Evolutionary conservation across 345 rosid species (phyloP).

Genomic region (Conringia planisiliqua): DNA sequence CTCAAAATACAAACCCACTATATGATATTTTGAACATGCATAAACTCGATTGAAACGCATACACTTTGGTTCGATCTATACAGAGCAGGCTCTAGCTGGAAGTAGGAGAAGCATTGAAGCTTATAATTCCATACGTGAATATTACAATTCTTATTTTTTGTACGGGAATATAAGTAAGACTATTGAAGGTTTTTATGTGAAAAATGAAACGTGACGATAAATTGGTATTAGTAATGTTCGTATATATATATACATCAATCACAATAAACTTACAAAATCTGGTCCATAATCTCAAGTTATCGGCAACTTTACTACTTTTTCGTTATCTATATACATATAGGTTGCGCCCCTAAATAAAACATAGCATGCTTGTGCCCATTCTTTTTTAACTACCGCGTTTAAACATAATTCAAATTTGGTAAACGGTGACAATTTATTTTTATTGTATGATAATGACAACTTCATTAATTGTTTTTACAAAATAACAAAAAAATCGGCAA

Average conservation of each 20-base stretch:
- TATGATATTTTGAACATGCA: not conserved
- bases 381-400: not conserved
- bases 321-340: not conserved
- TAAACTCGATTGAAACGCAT: not conserved
- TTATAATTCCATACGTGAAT: too few species aligned
- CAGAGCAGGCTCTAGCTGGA: not conserved
- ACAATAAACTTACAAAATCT: not conserved
- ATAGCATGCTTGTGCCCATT: constrained; percentile 8
- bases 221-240: not conserved
- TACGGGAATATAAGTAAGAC: not conserved
- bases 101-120: not conserved
- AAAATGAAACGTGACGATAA: not conserved
- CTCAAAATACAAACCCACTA: not conserved
- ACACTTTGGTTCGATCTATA: not conserved
- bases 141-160: too few species aligned
- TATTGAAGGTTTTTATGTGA: not conserved
- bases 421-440: not conserved
- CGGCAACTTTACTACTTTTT: not conserved
- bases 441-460: not conserved
- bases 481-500: not conserved
- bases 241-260: not conserved
- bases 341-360: constrained; percentile 10
- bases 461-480: not conserved
- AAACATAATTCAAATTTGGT: not conserved
- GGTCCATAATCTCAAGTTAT: constrained; percentile 6